Percentiles rank a stretch among this genome's conserved stretches.
Conservation (phyloP, 768 basidiomycete genomes). For the Clitopilus hobsonii region DNA sequence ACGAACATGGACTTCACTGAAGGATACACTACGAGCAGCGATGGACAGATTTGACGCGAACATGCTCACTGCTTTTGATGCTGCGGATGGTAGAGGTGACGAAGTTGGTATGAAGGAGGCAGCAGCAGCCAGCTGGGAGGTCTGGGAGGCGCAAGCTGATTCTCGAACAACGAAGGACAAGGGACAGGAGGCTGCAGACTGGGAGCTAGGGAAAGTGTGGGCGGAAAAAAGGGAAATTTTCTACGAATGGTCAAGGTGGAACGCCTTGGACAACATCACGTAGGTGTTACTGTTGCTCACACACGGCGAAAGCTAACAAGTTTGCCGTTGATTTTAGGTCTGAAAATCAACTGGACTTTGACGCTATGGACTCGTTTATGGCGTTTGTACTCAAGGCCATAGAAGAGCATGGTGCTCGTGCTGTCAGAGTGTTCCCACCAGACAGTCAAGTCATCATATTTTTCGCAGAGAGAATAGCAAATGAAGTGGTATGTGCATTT, state of each 20-base stretch:
- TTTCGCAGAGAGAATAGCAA: constrained; percentile 81
- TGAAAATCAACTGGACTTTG: constrained; percentile 72
- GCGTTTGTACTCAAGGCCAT: constrained; percentile 59
- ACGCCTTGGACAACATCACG: constrained; percentile 80
- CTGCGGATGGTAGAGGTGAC: constrained; percentile 70
- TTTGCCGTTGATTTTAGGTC: constrained; percentile 27
- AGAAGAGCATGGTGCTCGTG: constrained; percentile 70
- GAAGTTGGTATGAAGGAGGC: constrained; percentile 77
- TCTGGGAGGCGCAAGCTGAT: constrained; percentile 44
- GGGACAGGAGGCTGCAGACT: constrained; percentile 37
- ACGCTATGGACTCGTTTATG: constrained; percentile 93
- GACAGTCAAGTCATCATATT: constrained; percentile 70
- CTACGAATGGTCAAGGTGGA: constrained; percentile 79
- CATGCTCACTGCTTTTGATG: constrained; percentile 84
- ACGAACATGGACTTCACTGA: constrained; percentile 56
- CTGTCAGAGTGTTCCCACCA: constrained; percentile 83
- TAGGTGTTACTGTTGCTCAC: constrained; percentile 25
- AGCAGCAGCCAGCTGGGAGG: constrained; percentile 82
- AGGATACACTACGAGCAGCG: constrained; percentile 64
- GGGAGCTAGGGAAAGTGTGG: constrained; percentile 96
- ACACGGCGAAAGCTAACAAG: background rate
- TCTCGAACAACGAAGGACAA: background rate
- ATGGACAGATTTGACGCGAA: constrained; percentile 87
- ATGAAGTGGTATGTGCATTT: constrained; percentile 64
- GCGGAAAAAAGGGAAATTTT: constrained; percentile 93